Conservation (phyloP, 2,329 filamentous ascomycete genomes). For the Fusarium foetens region DNA sequence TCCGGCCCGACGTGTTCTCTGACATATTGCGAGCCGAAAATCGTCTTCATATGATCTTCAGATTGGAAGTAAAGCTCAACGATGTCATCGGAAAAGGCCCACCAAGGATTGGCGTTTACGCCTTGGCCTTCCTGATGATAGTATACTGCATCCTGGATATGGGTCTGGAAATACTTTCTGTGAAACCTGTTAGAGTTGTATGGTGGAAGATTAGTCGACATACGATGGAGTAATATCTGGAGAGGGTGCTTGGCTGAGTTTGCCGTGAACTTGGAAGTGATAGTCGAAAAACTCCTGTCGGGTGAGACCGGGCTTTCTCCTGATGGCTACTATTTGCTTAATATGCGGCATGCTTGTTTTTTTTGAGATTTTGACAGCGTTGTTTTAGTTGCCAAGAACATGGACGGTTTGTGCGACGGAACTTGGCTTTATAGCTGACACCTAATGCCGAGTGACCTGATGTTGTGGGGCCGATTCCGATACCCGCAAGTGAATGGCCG, state of each 20-base stretch:
- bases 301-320: not conserved
- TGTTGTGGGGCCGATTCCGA: not conserved
- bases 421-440: not conserved
- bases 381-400: not conserved
- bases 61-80: not conserved
- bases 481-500: not conserved
- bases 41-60: not conserved
- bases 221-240: not conserved
- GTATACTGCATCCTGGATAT: not conserved
- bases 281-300: not conserved
- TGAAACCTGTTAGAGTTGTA: accelerated
- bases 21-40: not conserved
- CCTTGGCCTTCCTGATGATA: not conserved
- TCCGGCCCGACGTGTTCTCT: not conserved
- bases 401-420: not conserved
- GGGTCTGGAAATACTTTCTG: not conserved
- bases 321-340: not conserved
- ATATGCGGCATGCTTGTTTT: not conserved
- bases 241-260: not conserved
- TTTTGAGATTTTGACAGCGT: not conserved
- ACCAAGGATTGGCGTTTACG: not conserved
- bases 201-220: not conserved
- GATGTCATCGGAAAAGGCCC: not conserved
- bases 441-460: not conserved
- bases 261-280: not conserved